These are phyloP conservation scores for Colletotrichum graminicola DNA, from an alignment of 2,329 filamentous ascomycete species.

Conservation along the genomic window DNA sequence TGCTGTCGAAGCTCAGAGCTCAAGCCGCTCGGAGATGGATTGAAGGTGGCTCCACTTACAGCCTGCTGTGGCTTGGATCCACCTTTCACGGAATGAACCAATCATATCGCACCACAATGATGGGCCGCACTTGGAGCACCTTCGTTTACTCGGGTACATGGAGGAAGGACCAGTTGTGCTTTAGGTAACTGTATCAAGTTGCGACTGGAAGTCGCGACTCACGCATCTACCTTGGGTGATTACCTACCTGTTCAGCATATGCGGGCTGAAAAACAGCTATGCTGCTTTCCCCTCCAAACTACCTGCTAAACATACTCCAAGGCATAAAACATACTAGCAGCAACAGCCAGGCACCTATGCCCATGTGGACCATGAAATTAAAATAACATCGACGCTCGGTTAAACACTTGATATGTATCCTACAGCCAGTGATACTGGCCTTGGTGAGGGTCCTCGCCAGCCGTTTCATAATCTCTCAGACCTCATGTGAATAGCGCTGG, in stretches of 20 bases:
- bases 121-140: conserved; percentile 2
- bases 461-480: conserved; percentile 1
- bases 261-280: neutral
- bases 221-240: no score
- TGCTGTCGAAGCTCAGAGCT: conserved; percentile 39
- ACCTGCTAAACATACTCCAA: no score
- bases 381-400: conserved; percentile 15
- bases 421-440: conserved; percentile 12
- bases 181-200: neutral
- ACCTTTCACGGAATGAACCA: conserved; percentile 7
- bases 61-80: conserved; percentile 38
- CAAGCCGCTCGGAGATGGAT: conserved; percentile 30
- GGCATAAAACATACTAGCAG: no score
- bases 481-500: conserved; percentile 19
- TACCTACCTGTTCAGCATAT: neutral
- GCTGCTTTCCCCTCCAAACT: no score
- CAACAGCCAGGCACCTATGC: neutral
- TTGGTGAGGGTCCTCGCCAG: neutral
- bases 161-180: neutral
- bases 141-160: conserved; percentile 8
- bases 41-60: conserved; percentile 29
- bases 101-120: conserved; percentile 5
- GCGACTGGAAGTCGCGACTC: neutral
- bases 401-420: conserved; percentile 24
- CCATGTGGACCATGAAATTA: neutral